A percentile compares a stretch with the other conserved stretches of the same genome.
Evolutionary conservation across 148 eudicot species (phyloP).

Genomic region (Euryodendron excelsum): DNA sequence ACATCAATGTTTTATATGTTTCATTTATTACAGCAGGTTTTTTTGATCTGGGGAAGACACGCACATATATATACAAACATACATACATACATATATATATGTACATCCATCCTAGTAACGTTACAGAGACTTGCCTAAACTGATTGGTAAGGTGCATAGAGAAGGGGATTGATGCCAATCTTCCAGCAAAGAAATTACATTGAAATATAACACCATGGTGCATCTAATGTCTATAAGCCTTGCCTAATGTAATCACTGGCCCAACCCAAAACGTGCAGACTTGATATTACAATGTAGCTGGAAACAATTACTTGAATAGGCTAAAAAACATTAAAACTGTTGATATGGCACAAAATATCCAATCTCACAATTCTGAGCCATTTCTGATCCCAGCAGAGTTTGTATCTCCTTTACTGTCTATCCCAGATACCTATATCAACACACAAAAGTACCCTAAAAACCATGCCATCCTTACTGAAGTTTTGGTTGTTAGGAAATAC

Average conservation of each 20-base stretch:
- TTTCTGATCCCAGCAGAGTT: neutral
- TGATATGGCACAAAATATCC: neutral
- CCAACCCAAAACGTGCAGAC: neutral
- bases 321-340: neutral
- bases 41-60: too few relatives aligned
- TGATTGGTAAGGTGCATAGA: neutral
- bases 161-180: slow-evolving; percentile 3
- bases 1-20: neutral
- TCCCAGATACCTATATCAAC: neutral
- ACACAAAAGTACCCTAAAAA: neutral
- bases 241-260: neutral
- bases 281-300: neutral
- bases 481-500: neutral
- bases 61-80: neutral
- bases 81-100: neutral
- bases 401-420: neutral
- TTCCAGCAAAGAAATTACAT: neutral
- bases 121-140: neutral
- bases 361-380: slow-evolving; percentile 3
- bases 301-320: neutral
- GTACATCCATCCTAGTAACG: neutral
- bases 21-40: neutral
- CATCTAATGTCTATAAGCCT: neutral
- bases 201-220: slow-evolving; percentile 1
- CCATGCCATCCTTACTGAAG: neutral